A percentile compares a stretch with the other conserved stretches of the same genome.
phyloP scores from a whole-genome alignment of 2,329 filamentous ascomycete species.

The Pseudomassariella vexata region DNA sequence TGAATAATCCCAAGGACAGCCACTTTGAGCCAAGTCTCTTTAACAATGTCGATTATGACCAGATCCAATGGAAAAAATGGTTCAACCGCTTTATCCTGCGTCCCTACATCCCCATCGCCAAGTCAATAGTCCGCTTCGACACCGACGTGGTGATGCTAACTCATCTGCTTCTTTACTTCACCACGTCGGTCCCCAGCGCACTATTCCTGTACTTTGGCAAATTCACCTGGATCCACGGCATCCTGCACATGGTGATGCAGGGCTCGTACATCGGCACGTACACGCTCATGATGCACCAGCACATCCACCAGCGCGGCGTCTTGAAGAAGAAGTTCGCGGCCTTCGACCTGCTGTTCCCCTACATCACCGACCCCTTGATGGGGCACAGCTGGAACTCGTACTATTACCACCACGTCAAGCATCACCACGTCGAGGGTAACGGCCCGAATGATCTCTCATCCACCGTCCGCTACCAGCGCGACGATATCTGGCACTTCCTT shows the following conservation, averaged over 20 bases:
- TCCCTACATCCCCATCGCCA: slow-evolving; percentile 54
- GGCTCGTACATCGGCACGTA: slow-evolving; percentile 66
- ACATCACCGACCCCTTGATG: slow-evolving; percentile 69
- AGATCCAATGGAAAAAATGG: slow-evolving; percentile 30
- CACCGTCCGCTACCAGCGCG: slow-evolving; percentile 71
- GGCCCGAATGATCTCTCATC: slow-evolving; percentile 71
- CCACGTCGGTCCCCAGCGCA: slow-evolving; percentile 65
- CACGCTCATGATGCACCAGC: slow-evolving; percentile 79
- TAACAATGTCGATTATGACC: slow-evolving; percentile 41
- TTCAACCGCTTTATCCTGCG: slow-evolving; percentile 46
- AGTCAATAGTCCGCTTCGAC: slow-evolving; percentile 52
- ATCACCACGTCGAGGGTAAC: slow-evolving; percentile 78
- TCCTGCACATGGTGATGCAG: slow-evolving; percentile 61
- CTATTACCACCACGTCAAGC: slow-evolving; percentile 81
- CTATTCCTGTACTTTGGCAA: slow-evolving; percentile 52
- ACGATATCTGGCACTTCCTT: slow-evolving; percentile 60
- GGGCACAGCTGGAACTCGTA: slow-evolving; percentile 84
- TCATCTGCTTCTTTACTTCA: slow-evolving; percentile 67
- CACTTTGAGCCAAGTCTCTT: slow-evolving; percentile 52
- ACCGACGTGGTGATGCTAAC: slow-evolving; percentile 76
- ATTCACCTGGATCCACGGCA: slow-evolving; percentile 63
- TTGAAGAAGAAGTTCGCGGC: slow-evolving; percentile 47
- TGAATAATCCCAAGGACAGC: slow-evolving; percentile 41
- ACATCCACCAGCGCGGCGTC: slow-evolving; percentile 72
- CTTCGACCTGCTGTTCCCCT: slow-evolving; percentile 65